Conservation (phyloP, 2,329 filamentous ascomycete species). For the Fusarium caatingaense region DNA sequence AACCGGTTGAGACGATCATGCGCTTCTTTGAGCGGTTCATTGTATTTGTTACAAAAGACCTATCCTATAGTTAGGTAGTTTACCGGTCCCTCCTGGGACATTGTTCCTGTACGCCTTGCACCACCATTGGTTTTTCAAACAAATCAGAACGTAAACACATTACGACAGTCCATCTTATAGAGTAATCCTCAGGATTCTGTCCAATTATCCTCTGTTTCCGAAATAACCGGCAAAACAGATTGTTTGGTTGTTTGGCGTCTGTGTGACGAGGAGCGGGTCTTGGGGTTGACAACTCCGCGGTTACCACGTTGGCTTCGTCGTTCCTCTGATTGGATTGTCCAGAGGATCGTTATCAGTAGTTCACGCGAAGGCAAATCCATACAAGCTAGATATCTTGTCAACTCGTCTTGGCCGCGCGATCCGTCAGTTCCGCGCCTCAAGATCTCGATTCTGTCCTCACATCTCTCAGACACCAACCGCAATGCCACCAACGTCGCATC, state of each 20-base stretch:
- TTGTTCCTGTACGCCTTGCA: constrained; percentile 38
- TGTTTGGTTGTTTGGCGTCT: constrained; percentile 41
- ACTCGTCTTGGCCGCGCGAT: constrained; percentile 53
- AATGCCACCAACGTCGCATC: constrained; percentile 80
- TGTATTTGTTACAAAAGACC: constrained; percentile 39
- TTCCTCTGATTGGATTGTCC: constrained; percentile 59
- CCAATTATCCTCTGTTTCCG: constrained; percentile 38
- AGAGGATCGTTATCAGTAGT: constrained; percentile 60
- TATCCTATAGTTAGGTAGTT: constrained; percentile 23
- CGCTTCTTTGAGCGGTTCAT: constrained; percentile 38
- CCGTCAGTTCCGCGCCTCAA: constrained; percentile 49
- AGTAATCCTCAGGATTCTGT: constrained; percentile 28
- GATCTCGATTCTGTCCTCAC: constrained; percentile 59
- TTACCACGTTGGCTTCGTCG: constrained; percentile 48
- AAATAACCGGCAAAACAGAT: constrained; percentile 40
- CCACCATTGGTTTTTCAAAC: constrained; percentile 17
- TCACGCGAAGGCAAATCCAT: constrained; percentile 60
- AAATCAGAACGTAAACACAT: constrained; percentile 24
- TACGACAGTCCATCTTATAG: constrained; percentile 38
- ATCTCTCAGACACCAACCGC: constrained; percentile 75
- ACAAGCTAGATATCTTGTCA: constrained; percentile 53
- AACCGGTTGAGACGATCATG: constrained; percentile 8
- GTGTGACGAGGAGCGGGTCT: constrained; percentile 37
- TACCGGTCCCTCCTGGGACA: constrained; percentile 33
- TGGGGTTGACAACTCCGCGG: constrained; percentile 36